Base-by-base conservation (phyloP, 1,284 basidiomycete species). In the Marasmius oreades region DNA sequence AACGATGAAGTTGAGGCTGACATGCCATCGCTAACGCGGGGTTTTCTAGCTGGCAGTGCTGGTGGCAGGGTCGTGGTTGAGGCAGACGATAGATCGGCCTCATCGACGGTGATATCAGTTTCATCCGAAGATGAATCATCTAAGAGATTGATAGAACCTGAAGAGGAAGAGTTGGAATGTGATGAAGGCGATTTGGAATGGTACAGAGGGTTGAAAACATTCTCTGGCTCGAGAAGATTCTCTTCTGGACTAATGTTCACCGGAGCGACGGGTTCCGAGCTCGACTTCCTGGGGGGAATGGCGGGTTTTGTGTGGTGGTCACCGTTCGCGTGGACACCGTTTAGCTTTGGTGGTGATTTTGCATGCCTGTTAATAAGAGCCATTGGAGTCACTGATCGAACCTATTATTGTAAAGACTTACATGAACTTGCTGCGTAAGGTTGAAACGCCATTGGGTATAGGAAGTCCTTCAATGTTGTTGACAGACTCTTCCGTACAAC, bases 341-440 rank as follows among this genome's bases (percentile, higher is more conserved):
- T 46, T 10, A 24, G 5, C 39, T 20, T 23, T 23, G 33, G 42
- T 14, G 44, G 33, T 20, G 26, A 39, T 8, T 18, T 10, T 34
- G 16, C 0, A n/a, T 14, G 1, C 22, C 23, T 28, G 43, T 20
- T 23, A 43, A 50, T 36, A 31, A n/a, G 22, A 48, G 10, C 16
- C 20, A 23, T n/a, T 20, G 6, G 20, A 39, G 22, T 5, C 8
- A 44, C 23, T 8, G 28, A n/a, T 36, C 22, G 34, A 23, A 48
- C 31, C 14, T 28, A n/a, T 12, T 18, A 58, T 28, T 16, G 7
- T 14, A 20, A 43, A 51, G 11, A 78, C 83, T 77, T 69, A 87
- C 84, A 75, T 70, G 55, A 79, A 80, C 66, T 71, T 78, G 59
- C 66, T 76, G 54, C 78, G 74, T 56, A 82, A 68, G 2, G 77